These are phyloP conservation scores for Dothistroma pini DNA, from an alignment of 2,329 filamentous ascomycete genomes.

Conservation along the genomic window DNA sequence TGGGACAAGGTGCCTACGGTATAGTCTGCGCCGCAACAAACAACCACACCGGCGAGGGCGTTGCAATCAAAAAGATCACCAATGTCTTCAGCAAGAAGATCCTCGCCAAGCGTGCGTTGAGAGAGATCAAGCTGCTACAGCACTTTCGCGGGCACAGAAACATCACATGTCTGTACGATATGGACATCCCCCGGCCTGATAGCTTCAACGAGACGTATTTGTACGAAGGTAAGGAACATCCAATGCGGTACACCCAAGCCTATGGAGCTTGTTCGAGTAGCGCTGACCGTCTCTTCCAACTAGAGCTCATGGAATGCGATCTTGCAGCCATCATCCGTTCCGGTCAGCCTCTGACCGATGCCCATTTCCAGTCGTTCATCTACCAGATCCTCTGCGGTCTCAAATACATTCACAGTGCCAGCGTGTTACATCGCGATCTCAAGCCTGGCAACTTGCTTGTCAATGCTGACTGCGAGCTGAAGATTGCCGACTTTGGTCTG, in stretches of 20 bases:
- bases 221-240: constrained; percentile 72
- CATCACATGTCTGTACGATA: constrained; percentile 98
- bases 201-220: constrained; percentile 99
- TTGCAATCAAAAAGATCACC: constrained; percentile 99
- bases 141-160: constrained; percentile 72
- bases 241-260: neutral
- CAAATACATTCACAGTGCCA: constrained; percentile 99
- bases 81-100: constrained; percentile 99
- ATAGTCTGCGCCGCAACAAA: constrained; percentile 98
- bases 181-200: constrained; percentile 96
- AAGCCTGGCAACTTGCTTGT: constrained; percentile 97
- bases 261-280: neutral
- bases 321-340: constrained; percentile 96
- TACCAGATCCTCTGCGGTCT: constrained; percentile 99
- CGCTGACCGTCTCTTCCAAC: neutral
- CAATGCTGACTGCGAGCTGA: constrained; percentile 98
- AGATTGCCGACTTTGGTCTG: constrained; percentile 97
- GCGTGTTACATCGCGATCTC: constrained; percentile 92
- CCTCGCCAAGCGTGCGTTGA: constrained; percentile 91
- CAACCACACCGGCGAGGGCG: constrained; percentile 82
- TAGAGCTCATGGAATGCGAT: constrained; percentile 99
- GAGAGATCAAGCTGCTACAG: constrained; percentile 97
- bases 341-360: constrained; percentile 93
- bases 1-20: constrained; percentile 96
- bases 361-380: constrained; percentile 99